These are phyloP conservation scores for Amanita exitialis DNA, from an alignment of 768 basidiomycete species.

Conservation along the genomic window DNA sequence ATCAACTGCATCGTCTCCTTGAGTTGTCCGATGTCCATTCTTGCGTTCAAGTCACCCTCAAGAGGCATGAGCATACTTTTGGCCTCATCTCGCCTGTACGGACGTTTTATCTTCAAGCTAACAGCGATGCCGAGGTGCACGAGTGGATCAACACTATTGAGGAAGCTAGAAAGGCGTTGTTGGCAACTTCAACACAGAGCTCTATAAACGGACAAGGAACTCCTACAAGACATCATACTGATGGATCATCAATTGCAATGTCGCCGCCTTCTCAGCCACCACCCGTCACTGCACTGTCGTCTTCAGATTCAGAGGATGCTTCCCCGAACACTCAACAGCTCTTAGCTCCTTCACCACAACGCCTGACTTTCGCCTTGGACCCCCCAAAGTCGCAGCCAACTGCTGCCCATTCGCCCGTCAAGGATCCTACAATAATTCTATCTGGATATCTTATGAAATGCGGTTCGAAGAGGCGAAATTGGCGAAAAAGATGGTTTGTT, in stretches of 20 bases:
- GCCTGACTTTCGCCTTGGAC: conserved; percentile 28
- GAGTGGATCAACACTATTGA: conserved; percentile 82
- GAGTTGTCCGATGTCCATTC: conserved; percentile 86
- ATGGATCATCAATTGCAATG: conserved; percentile 23
- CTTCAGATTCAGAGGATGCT: conserved; percentile 74
- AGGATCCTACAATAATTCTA: conserved; percentile 55
- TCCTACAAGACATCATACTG: conserved; percentile 18
- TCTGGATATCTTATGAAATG: conserved; percentile 96
- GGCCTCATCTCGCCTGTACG: conserved; percentile 85
- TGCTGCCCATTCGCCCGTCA: conserved; percentile 39
- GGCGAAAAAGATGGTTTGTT: conserved; percentile 97
- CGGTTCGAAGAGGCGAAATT: conserved; percentile 84
- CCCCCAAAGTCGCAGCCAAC: conserved; percentile 28
- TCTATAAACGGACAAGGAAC: conserved; percentile 46
- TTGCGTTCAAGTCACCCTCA: conserved; percentile 78
- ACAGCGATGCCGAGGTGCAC: conserved; percentile 57
- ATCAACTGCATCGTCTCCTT: conserved; percentile 81
- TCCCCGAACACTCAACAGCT: conserved; percentile 25
- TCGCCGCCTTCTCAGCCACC: conserved; percentile 36
- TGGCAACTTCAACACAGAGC: conserved; percentile 52
- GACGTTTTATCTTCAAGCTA: conserved; percentile 88
- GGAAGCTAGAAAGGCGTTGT: conserved; percentile 55
- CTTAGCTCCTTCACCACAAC: conserved; percentile 31
- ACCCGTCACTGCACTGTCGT: conserved; percentile 45
- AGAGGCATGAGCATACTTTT: conserved; percentile 83